Evolutionary conservation across 2,329 filamentous ascomycete genomes (phyloP), one percentile per base, ranked within the genome.

Genomic region (Fusarium pininemorale): DNA sequence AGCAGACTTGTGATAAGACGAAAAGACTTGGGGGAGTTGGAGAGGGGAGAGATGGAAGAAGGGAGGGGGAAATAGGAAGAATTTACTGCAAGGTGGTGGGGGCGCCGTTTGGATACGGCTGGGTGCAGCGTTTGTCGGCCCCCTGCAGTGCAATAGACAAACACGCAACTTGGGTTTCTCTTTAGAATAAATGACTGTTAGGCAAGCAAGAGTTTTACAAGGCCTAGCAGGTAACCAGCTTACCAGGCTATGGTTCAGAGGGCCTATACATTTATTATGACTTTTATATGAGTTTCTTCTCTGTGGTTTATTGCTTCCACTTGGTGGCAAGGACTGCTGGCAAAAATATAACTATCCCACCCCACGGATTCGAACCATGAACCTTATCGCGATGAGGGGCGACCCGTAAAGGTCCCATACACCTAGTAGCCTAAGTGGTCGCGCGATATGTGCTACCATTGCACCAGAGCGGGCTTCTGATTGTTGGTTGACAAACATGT

Each of bases 1-100:
- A 10, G 6, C 1, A 39, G 35, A 39, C 10, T 38, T 22, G 14
- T 1, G 18, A 16, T 24, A 3, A 2, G 0, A 5, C 0, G 2
- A 22, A 26, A n/a, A 2, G 16, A 4, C 7, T 15, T 20, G n/a
- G 30, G 11, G 26, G 2, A 48, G 4, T 8, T 16, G 14, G 13
- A 11, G 9, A 30, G 20, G 11, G 9, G 10, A 30, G 32, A 35
- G 32, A 32, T 14, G 13, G 32, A 15, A 35, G 32, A 35, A 7
- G 32, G 12, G 32, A 35, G 32, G 2, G 32, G 32, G 14, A 54
- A 13, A 20, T 8, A 9, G 32, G 13, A 38, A 13, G 51, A 53
- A 54, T 16, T 22, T 13, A 16, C 22, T 4, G 24, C 18, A 7
- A 18, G 7, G 14, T 6, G 10, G 35, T 38, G 51, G 51, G 35